Evolutionary conservation across 192 early-diverging fungal species (phyloP).

Genomic region (Coemansia pectinata): DNA sequence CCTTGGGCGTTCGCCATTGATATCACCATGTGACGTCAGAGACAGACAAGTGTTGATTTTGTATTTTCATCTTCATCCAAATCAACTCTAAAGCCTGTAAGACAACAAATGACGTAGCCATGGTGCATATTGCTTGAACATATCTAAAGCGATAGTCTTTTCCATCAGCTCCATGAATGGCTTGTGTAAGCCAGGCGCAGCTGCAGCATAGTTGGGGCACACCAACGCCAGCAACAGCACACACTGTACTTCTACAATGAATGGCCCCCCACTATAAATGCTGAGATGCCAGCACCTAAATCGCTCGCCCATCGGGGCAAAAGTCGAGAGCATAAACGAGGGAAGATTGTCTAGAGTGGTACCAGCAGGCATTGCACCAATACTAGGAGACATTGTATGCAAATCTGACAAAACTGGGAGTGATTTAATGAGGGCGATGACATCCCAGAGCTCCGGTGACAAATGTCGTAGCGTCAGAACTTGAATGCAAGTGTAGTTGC

Average conservation of each 20-base stretch:
- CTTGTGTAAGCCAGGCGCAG: not conserved
- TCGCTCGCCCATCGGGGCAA: not conserved
- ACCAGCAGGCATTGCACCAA: not conserved
- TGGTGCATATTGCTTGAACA: not conserved
- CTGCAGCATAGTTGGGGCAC: not conserved
- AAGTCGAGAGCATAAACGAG: not conserved
- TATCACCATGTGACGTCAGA: too few species aligned
- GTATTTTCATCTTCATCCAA: too few species aligned
- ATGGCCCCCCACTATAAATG: not conserved
- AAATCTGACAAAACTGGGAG: not conserved
- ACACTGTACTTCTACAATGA: not conserved
- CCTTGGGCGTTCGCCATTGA: too few species aligned
- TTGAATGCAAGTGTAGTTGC: not conserved
- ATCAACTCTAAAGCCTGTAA: not conserved
- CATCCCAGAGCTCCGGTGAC: not conserved
- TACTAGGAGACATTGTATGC: too few species aligned
- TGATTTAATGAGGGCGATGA: not conserved
- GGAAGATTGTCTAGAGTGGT: not conserved
- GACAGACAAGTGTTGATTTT: too few species aligned
- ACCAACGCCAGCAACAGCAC: not conserved
- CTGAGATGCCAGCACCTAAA: not conserved
- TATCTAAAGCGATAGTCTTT: not conserved
- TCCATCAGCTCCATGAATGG: not conserved
- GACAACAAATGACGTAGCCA: not conserved
- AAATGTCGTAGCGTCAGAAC: not conserved